Evolutionary conservation across 345 rosid species (phyloP), one percentile per base, ranked within the genome.

Genomic region (Rhodomyrtus tomentosa): DNA sequence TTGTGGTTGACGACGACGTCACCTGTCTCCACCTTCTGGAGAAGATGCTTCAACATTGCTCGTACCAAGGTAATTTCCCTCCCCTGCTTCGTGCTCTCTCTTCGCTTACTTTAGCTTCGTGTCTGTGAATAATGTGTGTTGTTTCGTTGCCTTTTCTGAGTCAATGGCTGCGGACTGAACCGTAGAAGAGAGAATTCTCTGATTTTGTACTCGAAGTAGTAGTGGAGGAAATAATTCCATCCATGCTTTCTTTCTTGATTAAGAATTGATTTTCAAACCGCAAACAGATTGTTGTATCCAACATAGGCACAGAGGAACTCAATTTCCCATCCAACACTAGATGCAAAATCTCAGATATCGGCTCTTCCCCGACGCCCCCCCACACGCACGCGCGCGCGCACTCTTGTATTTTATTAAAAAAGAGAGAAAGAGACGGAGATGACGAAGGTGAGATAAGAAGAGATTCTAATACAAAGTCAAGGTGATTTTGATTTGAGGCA

Each of bases 231-330:
- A 15, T 62, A 29, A 25, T 36, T 68, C 36, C 14, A 10, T 0
- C 13, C n/a, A n/a, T n/a, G n/a, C n/a, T n/a, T n/a, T n/a, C 79
- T 18, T 68, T 10, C 4, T 68, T 36, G 79, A 32, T 68, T 45
- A 0, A 3, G 13, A 12, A 24, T 68, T 36, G 45, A 36, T 68
- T 22, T 18, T 68, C 45, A 36, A 2, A 36, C 38, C 2, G 45
- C 79, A 93, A 89, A 98, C 95, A 92, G 80, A 93, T 86, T 87
- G 93, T 95, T 74, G 96, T 90, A 87, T 92, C 96, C 81, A 93
- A 86, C 50, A 88, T 40, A 15, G 89, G 86, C 22, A 84, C 32
- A 45, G 95, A 85, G 80, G 87, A 84, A 89, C 92, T 93, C 86
- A 89, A 79, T 86, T 90, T 90, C 83, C 91, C 93, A 85, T 91